These are phyloP conservation scores for Trichophyton mentagrophytes DNA, from an alignment of 2,329 filamentous ascomycete species.

Conservation along the genomic window DNA sequence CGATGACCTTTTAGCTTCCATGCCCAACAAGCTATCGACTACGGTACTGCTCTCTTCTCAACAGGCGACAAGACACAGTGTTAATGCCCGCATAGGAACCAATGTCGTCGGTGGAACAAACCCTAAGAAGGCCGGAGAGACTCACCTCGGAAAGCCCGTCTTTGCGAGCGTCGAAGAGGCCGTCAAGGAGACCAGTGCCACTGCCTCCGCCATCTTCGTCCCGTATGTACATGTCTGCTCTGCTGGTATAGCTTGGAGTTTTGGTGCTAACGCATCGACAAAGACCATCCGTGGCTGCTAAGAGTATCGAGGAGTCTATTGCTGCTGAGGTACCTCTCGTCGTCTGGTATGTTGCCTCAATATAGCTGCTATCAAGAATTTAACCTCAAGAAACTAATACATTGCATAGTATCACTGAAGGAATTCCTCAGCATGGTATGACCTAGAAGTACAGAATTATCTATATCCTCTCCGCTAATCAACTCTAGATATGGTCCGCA, in stretches of 20 bases:
- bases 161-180: conserved; percentile 83
- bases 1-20: conserved; percentile 58
- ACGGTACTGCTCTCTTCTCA: conserved; percentile 51
- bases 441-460: background rate
- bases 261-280: conserved; percentile 17
- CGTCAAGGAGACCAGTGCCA: conserved; percentile 79
- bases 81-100: conserved; percentile 51
- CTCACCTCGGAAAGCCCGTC: conserved; percentile 82
- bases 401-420: conserved; percentile 64
- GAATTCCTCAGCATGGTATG: conserved; percentile 90
- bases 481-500: conserved; percentile 83
- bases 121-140: conserved; percentile 91
- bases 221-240: conserved; percentile 45
- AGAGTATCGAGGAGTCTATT: conserved; percentile 93
- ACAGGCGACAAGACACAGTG: conserved; percentile 1
- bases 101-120: conserved; percentile 97
- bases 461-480: background rate
- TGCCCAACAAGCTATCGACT: conserved; percentile 93
- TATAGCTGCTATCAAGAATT: background rate
- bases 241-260: background rate
- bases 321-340: conserved; percentile 84
- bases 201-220: conserved; percentile 88
- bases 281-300: conserved; percentile 80
- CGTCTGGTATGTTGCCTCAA: conserved; percentile 51
- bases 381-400: conserved; percentile 1